A percentile compares a stretch with the other conserved stretches of the same genome.
These are phyloP conservation scores for Phoenix roebelenii DNA, from an alignment of 176 grass and related monocot species.

Conservation along the genomic window DNA sequence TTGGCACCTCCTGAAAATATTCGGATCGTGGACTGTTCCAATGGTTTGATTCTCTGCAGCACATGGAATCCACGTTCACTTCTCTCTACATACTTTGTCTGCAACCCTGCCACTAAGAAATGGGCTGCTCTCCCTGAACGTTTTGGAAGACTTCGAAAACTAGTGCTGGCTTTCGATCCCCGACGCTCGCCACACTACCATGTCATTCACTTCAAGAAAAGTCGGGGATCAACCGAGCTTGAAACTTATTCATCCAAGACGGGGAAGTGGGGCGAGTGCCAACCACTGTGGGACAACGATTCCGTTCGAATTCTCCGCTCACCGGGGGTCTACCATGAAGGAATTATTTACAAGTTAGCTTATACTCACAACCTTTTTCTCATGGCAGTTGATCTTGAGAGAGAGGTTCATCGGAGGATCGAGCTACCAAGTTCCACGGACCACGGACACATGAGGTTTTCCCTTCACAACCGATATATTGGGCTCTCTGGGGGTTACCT, in stretches of 20 bases:
- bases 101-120: constrained; percentile 9
- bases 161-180: background rate
- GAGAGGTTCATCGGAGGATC: background rate
- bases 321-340: too few relatives aligned
- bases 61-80: too few relatives aligned
- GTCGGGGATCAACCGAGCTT: background rate
- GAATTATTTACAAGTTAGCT: too few relatives aligned
- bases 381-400: background rate
- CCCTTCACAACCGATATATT: too few relatives aligned
- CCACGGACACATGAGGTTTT: too few relatives aligned
- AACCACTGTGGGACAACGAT: background rate
- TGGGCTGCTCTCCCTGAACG: background rate
- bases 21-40: background rate
- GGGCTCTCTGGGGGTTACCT: background rate
- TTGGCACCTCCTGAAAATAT: too few relatives aligned
- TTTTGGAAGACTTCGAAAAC: background rate
- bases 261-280: background rate
- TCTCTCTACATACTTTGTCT: background rate
- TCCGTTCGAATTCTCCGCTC: too few relatives aligned
- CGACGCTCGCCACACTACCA: background rate
- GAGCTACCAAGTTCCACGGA: background rate
- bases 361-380: constrained; percentile 1
- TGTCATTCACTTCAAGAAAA: background rate
- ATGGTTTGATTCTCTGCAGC: constrained; percentile 13
- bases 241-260: constrained; percentile 13